These are phyloP conservation scores for Zasmidium cellare DNA, from an alignment of 2,329 filamentous ascomycete species.

Conservation along the genomic window DNA sequence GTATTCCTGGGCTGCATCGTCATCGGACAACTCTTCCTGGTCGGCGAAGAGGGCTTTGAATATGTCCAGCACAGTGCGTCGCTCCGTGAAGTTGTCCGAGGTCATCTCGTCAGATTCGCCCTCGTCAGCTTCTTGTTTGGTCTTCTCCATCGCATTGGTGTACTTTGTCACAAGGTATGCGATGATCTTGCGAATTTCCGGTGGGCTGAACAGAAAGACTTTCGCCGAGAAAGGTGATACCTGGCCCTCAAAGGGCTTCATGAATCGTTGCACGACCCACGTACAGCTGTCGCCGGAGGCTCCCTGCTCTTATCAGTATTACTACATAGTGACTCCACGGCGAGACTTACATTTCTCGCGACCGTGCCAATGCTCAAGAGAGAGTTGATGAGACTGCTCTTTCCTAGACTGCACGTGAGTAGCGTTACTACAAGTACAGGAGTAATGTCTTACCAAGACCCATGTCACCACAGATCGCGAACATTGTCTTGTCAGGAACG, in stretches of 20 bases:
- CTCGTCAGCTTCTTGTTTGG: neutral
- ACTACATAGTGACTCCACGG: neutral
- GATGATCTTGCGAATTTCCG: slow-evolving; percentile 11
- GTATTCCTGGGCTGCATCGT: neutral
- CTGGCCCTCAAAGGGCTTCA: slow-evolving; percentile 10
- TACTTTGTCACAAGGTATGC: neutral
- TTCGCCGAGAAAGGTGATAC: slow-evolving; percentile 17
- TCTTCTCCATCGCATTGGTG: neutral
- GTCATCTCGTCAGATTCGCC: neutral
- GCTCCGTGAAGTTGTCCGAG: slow-evolving; percentile 2
- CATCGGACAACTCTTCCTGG: slow-evolving; percentile 6
- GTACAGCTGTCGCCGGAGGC: slow-evolving; percentile 22
- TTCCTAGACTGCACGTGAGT: too few species aligned
- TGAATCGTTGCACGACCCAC: slow-evolving; percentile 19
- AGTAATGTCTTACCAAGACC: slow-evolving; percentile 17
- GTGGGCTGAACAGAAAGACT: slow-evolving; percentile 18
- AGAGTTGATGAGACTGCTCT: slow-evolving; percentile 28
- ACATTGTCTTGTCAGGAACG: slow-evolving; percentile 1
- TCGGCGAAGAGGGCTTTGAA: slow-evolving; percentile 17
- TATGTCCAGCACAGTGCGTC: slow-evolving; percentile 4
- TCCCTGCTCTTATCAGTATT: slow-evolving; percentile 14
- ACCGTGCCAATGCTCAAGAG: slow-evolving; percentile 21
- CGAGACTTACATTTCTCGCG: slow-evolving; percentile 16
- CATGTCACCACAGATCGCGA: slow-evolving; percentile 22
- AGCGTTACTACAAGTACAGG: neutral